Conservation (phyloP, 108 stramenopile genomes). For the Skeletonema menzelii region DNA sequence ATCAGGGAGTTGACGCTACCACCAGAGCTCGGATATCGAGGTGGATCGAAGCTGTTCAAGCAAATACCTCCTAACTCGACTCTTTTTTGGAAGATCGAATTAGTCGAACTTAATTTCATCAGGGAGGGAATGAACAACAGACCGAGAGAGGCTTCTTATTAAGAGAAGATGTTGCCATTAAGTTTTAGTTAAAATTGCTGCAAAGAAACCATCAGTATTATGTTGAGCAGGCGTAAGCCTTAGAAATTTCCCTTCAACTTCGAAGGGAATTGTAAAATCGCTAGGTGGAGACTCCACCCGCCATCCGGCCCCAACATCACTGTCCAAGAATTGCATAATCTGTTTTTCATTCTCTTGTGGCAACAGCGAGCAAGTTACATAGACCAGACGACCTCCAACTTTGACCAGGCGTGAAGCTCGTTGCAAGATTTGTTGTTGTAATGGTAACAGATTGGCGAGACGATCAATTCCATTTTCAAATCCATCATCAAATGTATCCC, state of each 20-base stretch:
- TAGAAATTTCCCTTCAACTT: background rate
- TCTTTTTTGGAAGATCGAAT: conserved; percentile 51
- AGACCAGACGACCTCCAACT: conserved; percentile 20
- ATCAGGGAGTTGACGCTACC: conserved; percentile 46
- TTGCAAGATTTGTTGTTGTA: conserved; percentile 20
- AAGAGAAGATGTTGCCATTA: background rate
- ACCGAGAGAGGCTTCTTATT: background rate
- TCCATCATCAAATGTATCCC: background rate
- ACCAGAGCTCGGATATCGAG: conserved; percentile 41
- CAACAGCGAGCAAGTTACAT: conserved; percentile 27
- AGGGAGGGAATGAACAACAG: conserved; percentile 7
- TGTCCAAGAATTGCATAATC: conserved; percentile 1
- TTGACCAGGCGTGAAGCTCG: conserved; percentile 18
- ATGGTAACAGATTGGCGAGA: background rate
- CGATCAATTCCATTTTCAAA: background rate
- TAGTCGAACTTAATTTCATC: conserved; percentile 33
- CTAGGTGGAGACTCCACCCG: conserved; percentile 1
- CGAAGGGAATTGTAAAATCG: background rate
- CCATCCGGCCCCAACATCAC: conserved; percentile 5
- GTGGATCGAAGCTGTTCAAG: conserved; percentile 43
- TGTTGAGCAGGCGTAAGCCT: background rate
- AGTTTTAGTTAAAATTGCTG: background rate
- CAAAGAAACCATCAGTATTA: background rate
- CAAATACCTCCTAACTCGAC: conserved; percentile 38
- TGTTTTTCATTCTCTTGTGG: conserved; percentile 19